A percentile compares a stretch with the other conserved stretches of the same genome.
These are phyloP conservation scores for Cutaneotrichosporon cutaneum DNA, from an alignment of 1,284 basidiomycete species.

Conservation along the genomic window DNA sequence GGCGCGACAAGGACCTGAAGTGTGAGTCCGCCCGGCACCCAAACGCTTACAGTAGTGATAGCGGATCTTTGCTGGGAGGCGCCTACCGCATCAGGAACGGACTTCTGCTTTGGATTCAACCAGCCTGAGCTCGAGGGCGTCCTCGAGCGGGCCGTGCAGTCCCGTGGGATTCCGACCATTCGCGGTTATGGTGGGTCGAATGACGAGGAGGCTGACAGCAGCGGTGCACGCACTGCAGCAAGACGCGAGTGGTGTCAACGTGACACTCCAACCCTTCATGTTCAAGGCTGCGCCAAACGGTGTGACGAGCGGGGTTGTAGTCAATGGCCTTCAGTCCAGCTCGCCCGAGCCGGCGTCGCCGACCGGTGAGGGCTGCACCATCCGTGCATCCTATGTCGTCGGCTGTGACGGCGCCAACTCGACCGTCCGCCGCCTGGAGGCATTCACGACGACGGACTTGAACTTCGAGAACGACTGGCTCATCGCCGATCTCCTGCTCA, in stretches of 20 bases:
- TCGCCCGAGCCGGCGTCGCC: not conserved
- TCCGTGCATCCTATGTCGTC: conserved; percentile 23
- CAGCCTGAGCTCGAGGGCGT: conserved; percentile 25
- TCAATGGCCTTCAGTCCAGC: conserved; percentile 5
- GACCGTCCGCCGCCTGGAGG: conserved; percentile 21
- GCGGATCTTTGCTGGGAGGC: conserved; percentile 18
- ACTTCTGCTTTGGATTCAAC: conserved; percentile 24
- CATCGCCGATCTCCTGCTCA: conserved; percentile 22
- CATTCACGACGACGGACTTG: conserved; percentile 18
- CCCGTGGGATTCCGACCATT: conserved; percentile 9
- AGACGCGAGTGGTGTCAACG: conserved; percentile 7
- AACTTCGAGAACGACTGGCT: conserved; percentile 32
- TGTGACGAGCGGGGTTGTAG: conserved; percentile 2
- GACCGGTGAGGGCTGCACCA: not conserved
- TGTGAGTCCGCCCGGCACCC: conserved; percentile 10
- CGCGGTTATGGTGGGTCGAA: conserved; percentile 14
- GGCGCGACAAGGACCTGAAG: conserved; percentile 26
- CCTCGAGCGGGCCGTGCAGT: conserved; percentile 13
- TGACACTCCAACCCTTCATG: conserved; percentile 4
- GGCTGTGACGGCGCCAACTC: conserved; percentile 32
- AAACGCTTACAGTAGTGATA: conserved; percentile 8
- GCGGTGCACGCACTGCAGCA: conserved; percentile 3
- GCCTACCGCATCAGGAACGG: conserved; percentile 19
- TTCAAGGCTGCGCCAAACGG: not conserved
- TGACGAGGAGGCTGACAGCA: not conserved